Percentiles rank a stretch among this genome's conserved stretches.
These are phyloP conservation scores for Rhizophora apiculata DNA, from an alignment of 345 rosid species.

Conservation along the genomic window DNA sequence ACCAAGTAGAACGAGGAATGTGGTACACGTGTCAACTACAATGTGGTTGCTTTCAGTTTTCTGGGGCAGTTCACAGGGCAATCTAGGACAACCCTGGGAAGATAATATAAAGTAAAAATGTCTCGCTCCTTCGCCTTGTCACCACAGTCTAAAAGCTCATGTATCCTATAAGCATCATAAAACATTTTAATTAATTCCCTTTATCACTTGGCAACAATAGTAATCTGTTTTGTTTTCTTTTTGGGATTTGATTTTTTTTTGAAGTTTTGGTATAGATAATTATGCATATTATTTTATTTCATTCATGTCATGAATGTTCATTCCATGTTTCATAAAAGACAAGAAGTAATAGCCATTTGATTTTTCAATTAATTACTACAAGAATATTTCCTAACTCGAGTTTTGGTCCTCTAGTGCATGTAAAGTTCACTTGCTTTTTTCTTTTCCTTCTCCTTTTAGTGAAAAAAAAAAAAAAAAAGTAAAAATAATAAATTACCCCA, in stretches of 20 bases:
- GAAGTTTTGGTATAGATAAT: background rate
- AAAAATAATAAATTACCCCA: no score
- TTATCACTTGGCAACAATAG: no score
- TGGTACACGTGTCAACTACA: slow-evolving; percentile 26
- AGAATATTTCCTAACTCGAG: no score
- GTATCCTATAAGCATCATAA: no score
- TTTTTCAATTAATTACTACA: background rate
- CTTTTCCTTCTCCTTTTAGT: no score
- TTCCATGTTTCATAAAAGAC: slow-evolving; percentile 9
- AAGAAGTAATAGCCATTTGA: background rate
- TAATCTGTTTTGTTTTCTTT: background rate
- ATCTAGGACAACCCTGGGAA: slow-evolving; percentile 36
- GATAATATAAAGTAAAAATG: slow-evolving; percentile 22
- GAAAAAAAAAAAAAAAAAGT: no score
- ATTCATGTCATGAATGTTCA: background rate
- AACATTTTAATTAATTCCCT: no score
- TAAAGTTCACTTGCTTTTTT: background rate
- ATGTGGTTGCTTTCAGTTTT: slow-evolving; percentile 43
- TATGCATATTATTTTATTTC: no score
- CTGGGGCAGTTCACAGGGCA: slow-evolving; percentile 63
- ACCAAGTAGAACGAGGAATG: background rate
- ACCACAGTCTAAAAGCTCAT: no score
- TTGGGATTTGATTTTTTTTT: background rate
- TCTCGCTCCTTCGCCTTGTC: no score
- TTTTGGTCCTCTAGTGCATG: background rate